phyloP scores from a whole-genome alignment of 176 grass and related monocot species.

The Dactylis glomerata region DNA sequence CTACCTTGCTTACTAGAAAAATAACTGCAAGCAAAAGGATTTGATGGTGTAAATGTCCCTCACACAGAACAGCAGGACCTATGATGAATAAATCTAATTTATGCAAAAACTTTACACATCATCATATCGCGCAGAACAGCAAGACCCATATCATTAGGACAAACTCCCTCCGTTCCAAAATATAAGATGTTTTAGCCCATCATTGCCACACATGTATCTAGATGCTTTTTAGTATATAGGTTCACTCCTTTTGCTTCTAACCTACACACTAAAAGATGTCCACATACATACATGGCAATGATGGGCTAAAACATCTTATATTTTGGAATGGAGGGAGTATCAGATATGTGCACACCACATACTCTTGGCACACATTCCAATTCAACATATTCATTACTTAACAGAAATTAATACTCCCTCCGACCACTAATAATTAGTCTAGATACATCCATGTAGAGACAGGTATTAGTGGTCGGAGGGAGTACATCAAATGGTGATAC shows the following conservation, averaged over 20 bases:
- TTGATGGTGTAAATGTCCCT: not conserved
- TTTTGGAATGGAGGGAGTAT: too few relatives aligned
- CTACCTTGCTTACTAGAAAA: conserved; percentile 1
- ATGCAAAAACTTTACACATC: not conserved
- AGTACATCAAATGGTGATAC: conserved; percentile 41
- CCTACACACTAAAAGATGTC: too few relatives aligned
- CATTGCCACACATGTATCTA: too few relatives aligned
- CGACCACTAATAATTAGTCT: too few relatives aligned
- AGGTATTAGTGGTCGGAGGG: too few relatives aligned
- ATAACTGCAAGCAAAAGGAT: not conserved
- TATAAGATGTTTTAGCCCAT: too few relatives aligned
- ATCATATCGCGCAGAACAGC: not conserved
- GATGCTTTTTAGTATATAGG: too few relatives aligned
- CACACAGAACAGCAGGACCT: not conserved
- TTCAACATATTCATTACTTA: not conserved
- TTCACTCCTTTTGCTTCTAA: too few relatives aligned
- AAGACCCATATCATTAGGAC: conserved; percentile 5
- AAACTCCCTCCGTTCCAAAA: too few relatives aligned
- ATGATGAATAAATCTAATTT: not conserved
- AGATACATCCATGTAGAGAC: too few relatives aligned
- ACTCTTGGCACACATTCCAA: not conserved
- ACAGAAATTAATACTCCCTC: not conserved
- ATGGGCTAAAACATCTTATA: too few relatives aligned
- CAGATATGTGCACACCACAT: not conserved
- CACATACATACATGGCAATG: too few relatives aligned